Percentiles rank a stretch among this genome's conserved stretches.
phyloP scores from a whole-genome alignment of 805 yeast genomes.

The Ogataea paraovalis region DNA sequence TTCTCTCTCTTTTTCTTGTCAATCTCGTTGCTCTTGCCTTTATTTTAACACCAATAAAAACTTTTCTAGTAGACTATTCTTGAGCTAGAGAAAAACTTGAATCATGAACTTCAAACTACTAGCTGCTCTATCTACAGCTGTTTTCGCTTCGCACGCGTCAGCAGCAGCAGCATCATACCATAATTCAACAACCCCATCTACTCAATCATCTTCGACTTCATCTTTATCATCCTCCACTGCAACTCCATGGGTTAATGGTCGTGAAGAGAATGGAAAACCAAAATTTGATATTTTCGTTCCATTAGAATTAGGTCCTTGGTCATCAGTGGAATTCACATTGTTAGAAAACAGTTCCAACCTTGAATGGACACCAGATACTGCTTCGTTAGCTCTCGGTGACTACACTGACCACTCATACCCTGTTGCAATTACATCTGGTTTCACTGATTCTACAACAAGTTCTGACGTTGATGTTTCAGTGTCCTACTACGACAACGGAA shows the following conservation, averaged over 20 bases:
- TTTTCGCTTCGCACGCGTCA: neutral
- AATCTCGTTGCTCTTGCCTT: too few relatives aligned
- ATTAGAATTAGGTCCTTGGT: slow-evolving; percentile 17
- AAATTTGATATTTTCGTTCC: slow-evolving; percentile 19
- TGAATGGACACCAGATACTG: slow-evolving; percentile 17
- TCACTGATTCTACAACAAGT: slow-evolving; percentile 11
- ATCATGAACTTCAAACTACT: neutral
- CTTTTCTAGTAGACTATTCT: neutral
- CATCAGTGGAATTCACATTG: slow-evolving; percentile 14
- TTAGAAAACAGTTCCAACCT: slow-evolving; percentile 13
- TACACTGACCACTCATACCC: slow-evolving; percentile 1
- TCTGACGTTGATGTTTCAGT: slow-evolving; percentile 12
- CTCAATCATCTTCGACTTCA: slow-evolving; percentile 3
- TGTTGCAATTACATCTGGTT: slow-evolving; percentile 4
- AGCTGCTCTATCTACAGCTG: neutral
- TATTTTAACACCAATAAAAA: too few relatives aligned
- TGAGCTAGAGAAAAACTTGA: neutral
- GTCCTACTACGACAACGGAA: slow-evolving; percentile 3
- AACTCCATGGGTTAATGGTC: slow-evolving; percentile 19
- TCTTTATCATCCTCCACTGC: slow-evolving; percentile 7
- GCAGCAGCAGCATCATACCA: too few relatives aligned
- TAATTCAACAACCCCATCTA: neutral
- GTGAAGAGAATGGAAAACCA: slow-evolving; percentile 15
- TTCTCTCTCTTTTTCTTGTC: neutral
- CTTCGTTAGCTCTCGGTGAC: slow-evolving; percentile 9